Evolutionary conservation across 495 filamentous ascomycete species (phyloP).

Genomic region (Hamigera avellanea): DNA sequence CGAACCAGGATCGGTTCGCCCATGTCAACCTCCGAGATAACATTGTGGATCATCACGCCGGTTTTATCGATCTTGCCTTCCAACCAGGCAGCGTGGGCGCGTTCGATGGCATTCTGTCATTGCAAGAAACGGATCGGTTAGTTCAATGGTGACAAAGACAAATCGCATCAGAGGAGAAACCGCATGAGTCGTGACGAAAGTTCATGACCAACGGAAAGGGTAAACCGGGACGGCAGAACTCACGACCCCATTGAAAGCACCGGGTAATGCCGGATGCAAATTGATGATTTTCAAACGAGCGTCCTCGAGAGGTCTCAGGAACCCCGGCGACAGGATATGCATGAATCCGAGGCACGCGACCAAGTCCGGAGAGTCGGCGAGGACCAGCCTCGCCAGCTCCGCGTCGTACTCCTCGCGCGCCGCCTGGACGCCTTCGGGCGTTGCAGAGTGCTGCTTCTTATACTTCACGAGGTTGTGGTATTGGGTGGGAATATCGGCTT

Average conservation of each 20-base stretch:
- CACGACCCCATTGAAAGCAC: slow-evolving; percentile 63
- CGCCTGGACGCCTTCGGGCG: slow-evolving; percentile 31
- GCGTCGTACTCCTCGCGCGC: slow-evolving; percentile 66
- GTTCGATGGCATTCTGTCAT: slow-evolving; percentile 53
- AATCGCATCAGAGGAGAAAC: slow-evolving; percentile 2
- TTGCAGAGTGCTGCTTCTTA: slow-evolving; percentile 38
- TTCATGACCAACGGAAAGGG: neutral
- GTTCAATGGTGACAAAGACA: neutral
- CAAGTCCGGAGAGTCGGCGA: slow-evolving; percentile 56
- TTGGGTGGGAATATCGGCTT: slow-evolving; percentile 60
- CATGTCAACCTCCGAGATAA: slow-evolving; percentile 74
- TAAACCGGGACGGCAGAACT: slow-evolving; percentile 8
- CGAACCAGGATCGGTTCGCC: slow-evolving; percentile 61
- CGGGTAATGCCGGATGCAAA: slow-evolving; percentile 70
- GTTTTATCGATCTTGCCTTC: slow-evolving; percentile 64
- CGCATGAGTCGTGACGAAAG: neutral
- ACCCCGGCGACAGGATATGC: slow-evolving; percentile 48
- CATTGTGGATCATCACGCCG: slow-evolving; percentile 89
- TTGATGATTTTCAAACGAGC: slow-evolving; percentile 66
- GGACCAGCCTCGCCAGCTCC: slow-evolving; percentile 61
- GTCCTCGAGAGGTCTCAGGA: slow-evolving; percentile 53
- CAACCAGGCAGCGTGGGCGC: slow-evolving; percentile 65
- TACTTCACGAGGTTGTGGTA: slow-evolving; percentile 80
- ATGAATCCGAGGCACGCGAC: slow-evolving; percentile 48
- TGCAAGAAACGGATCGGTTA: neutral